phyloP scores from a whole-genome alignment of 345 rosid species.

The Syzygium aromaticum region DNA sequence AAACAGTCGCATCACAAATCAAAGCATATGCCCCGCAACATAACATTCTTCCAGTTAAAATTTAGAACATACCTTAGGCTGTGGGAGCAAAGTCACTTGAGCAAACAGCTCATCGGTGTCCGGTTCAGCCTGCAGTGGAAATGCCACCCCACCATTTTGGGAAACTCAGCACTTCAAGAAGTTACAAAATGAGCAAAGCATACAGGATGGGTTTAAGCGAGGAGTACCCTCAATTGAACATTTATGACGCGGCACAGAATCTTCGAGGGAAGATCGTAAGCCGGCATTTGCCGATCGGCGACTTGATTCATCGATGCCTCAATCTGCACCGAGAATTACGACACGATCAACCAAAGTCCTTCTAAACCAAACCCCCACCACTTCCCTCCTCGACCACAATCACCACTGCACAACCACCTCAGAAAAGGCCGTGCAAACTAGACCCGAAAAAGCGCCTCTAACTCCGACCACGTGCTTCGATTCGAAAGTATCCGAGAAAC shows the following conservation, averaged over 20 bases:
- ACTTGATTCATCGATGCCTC: constrained; percentile 48
- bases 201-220: not conserved
- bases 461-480: not conserved
- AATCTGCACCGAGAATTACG: constrained; percentile 5
- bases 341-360: not conserved
- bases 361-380: not conserved
- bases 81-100: constrained; percentile 40
- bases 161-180: not conserved
- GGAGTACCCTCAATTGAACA: constrained; percentile 28
- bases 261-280: constrained; percentile 27
- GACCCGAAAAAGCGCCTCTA: not conserved
- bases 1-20: not conserved
- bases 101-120: constrained; percentile 57
- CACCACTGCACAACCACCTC: not conserved
- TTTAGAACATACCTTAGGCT: constrained; percentile 8
- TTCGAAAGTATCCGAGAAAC: not conserved
- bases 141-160: not conserved
- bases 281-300: constrained; percentile 34
- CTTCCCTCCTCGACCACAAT: not conserved
- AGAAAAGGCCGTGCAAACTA: not conserved
- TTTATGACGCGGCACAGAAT: constrained; percentile 40
- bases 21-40: not conserved
- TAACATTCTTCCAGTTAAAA: not conserved
- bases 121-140: constrained; percentile 35
- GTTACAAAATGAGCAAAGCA: not conserved